phyloP scores from a whole-genome alignment of 768 basidiomycete genomes.

The Mycena galopus region DNA sequence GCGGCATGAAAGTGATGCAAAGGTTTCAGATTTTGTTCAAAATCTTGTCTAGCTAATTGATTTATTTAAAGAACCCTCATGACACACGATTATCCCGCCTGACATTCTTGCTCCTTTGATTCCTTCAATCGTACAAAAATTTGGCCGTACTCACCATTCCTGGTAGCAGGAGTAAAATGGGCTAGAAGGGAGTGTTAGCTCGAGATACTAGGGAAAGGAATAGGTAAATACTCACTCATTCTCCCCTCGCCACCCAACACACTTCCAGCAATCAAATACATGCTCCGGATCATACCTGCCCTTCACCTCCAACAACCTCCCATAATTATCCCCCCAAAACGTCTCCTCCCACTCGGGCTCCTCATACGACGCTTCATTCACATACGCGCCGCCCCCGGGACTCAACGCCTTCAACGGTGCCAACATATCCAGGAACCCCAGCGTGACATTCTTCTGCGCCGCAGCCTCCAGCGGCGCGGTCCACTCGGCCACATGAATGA shows the following conservation, averaged over 20 bases:
- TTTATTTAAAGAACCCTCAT: constrained; percentile 22
- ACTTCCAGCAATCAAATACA: constrained; percentile 31
- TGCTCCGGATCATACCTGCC: constrained; percentile 1
- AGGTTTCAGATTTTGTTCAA: constrained; percentile 18
- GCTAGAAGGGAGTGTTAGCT: constrained; percentile 24
- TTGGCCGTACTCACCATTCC: constrained; percentile 21
- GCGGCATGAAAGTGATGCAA: too few relatives aligned
- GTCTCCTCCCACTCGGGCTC: not conserved
- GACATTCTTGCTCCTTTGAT: constrained; percentile 16
- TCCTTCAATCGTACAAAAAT: constrained; percentile 18
- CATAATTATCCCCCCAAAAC: not conserved
- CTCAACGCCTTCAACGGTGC: too few relatives aligned
- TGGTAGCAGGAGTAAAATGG: constrained; percentile 27
- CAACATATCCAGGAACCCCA: not conserved
- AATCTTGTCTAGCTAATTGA: constrained; percentile 25
- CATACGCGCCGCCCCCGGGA: not conserved
- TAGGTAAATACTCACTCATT: constrained; percentile 24
- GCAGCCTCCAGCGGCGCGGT: not conserved
- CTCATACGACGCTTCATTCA: not conserved
- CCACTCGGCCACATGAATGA: too few relatives aligned
- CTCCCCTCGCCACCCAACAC: constrained; percentile 27
- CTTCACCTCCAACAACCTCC: not conserved
- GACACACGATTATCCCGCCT: too few relatives aligned
- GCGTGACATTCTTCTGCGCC: not conserved
- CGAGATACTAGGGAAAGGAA: constrained; percentile 24